Evolutionary conservation across 2,329 filamentous ascomycete species (phyloP).

Genomic region (Colletotrichum noveboracense): DNA sequence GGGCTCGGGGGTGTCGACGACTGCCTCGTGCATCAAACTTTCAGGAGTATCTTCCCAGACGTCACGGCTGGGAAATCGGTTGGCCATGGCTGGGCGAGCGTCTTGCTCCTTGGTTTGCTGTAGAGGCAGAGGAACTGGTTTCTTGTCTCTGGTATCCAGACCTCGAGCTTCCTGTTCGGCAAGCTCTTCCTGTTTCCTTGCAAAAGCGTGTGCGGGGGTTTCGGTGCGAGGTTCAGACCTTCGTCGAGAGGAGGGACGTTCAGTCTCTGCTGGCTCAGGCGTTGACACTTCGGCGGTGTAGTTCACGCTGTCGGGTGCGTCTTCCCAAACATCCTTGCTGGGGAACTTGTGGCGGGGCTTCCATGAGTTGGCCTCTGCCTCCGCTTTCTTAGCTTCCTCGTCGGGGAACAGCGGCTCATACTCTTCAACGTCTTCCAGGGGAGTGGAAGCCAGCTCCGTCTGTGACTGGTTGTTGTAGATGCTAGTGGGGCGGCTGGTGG

Average conservation of each 20-base stretch:
- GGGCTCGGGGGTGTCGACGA: conserved; percentile 61
- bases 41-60: conserved; percentile 95
- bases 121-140: conserved; percentile 28
- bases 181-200: conserved; percentile 68
- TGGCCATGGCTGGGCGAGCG: conserved; percentile 61
- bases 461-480: conserved; percentile 62
- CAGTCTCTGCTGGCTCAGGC: conserved; percentile 59
- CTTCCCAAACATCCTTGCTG: conserved; percentile 97
- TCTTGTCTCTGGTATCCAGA: conserved; percentile 53
- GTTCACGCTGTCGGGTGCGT: conserved; percentile 85
- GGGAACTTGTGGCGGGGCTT: conserved; percentile 77
- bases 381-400: conserved; percentile 52
- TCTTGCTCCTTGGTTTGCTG: conserved; percentile 37
- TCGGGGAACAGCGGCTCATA: conserved; percentile 95
- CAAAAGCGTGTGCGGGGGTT: conserved; percentile 69
- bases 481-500: conserved; percentile 68
- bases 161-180: conserved; percentile 59
- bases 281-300: conserved; percentile 83
- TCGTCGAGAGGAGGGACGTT: conserved; percentile 38
- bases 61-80: conserved; percentile 88
- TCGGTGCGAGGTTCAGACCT: conserved; percentile 32
- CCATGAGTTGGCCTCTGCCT: conserved; percentile 46
- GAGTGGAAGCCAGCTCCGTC: conserved; percentile 65
- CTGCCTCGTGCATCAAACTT: conserved; percentile 79
- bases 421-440: conserved; percentile 86